These are phyloP conservation scores for Salix dunnii DNA, from an alignment of 345 rosid genomes.

Conservation along the genomic window DNA sequence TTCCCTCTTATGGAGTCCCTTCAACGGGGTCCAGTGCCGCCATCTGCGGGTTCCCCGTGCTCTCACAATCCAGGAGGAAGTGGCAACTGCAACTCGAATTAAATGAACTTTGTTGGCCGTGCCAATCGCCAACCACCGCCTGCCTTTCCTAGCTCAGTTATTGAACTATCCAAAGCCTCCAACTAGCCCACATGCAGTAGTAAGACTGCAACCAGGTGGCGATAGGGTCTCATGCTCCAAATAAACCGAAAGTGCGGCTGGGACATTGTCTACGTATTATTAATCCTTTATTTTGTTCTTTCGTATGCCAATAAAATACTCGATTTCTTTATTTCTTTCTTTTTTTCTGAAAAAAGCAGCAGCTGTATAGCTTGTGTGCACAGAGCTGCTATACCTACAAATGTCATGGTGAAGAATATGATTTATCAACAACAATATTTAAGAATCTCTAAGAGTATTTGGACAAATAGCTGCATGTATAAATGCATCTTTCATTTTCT, in stretches of 20 bases:
- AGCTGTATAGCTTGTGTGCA: too few relatives aligned
- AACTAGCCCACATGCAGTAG: background rate
- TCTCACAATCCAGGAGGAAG: slow-evolving; percentile 11
- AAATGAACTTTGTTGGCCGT: slow-evolving; percentile 30
- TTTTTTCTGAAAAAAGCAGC: too few relatives aligned
- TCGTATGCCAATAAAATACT: background rate
- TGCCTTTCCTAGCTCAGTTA: background rate
- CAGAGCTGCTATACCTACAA: too few relatives aligned
- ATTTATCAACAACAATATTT: too few relatives aligned
- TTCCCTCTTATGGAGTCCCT: slow-evolving; percentile 12
- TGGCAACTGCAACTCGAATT: slow-evolving; percentile 8
- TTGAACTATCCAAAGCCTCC: background rate
- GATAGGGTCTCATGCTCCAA: background rate
- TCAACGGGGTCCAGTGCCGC: slow-evolving; percentile 17
- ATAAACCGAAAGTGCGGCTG: background rate
- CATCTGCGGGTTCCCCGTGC: slow-evolving; percentile 21
- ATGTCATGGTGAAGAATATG: too few relatives aligned
- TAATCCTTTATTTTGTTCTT: background rate
- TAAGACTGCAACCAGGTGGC: background rate
- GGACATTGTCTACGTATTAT: too few relatives aligned
- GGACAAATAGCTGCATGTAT: too few relatives aligned
- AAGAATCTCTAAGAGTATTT: too few relatives aligned
- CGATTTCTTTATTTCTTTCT: too few relatives aligned
- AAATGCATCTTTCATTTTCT: too few relatives aligned
- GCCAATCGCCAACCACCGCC: slow-evolving; percentile 12